Evolutionary conservation across 2,329 filamentous ascomycete species (phyloP).

Genomic region (Aspergillus luchuensis): DNA sequence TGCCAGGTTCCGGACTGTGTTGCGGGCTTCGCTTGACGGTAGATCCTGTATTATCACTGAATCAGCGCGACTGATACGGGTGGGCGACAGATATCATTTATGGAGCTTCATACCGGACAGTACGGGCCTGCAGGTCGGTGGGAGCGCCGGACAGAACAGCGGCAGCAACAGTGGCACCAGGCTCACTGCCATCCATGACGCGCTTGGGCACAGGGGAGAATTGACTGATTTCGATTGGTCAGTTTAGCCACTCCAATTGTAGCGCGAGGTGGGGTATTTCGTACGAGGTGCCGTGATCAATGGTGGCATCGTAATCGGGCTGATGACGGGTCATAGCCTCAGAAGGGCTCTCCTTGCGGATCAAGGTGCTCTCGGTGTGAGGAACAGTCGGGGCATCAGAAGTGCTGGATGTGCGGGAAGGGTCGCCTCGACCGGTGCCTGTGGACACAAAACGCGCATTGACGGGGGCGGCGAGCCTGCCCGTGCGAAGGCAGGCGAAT

Average conservation of each 20-base stretch:
- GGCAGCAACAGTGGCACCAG: constrained; percentile 71
- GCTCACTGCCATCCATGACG: constrained; percentile 89
- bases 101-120: constrained; percentile 68
- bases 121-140: constrained; percentile 88
- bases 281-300: constrained; percentile 91
- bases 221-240: constrained; percentile 57
- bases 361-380: constrained; percentile 47
- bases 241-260: constrained; percentile 20
- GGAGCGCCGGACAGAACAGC: constrained; percentile 90
- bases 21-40: constrained; percentile 86
- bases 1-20: constrained; percentile 93
- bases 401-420: constrained; percentile 57
- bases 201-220: constrained; percentile 90
- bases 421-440: constrained; percentile 48
- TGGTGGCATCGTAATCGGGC: constrained; percentile 76
- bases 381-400: constrained; percentile 47
- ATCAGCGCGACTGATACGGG: not conserved
- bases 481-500: constrained; percentile 37
- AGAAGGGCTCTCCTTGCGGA: constrained; percentile 53
- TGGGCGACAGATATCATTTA: constrained; percentile 15
- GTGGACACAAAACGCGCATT: constrained; percentile 44
- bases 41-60: constrained; percentile 67
- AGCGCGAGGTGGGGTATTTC: constrained; percentile 31
- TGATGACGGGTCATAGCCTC: constrained; percentile 64
- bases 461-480: constrained; percentile 32